Base-by-base conservation (phyloP, 345 rosid species). In the Citrus australasica region DNA sequence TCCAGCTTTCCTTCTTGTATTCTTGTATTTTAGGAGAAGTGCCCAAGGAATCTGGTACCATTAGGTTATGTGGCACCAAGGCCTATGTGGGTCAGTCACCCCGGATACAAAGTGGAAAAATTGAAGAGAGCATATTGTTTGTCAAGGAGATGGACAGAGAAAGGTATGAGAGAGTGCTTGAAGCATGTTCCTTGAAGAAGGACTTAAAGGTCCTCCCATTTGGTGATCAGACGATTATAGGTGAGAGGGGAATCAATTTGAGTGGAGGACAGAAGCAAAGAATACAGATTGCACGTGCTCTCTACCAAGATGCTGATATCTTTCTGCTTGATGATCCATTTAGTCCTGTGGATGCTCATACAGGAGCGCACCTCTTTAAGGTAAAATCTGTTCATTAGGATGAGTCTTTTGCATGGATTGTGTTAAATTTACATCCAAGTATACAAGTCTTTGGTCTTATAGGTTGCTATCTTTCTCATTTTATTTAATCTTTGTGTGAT, bases 241-340 rank as follows among this genome's bases (percentile, higher is more conserved):
- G 97, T 5, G 92, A 94, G 81, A 87, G 94, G 42, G 98, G 98
- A 24, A 85, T 92, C 59, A 94, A 90, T 78, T 65, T 94, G 83
- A 94, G 97, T 19, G 97, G 97, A 33, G 95, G 98, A 64, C 98
- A 94, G 83, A 92, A 91, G 86, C 97, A 91, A 73, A 83, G 97
- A 33, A 80, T 94, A 75, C 96, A 94, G 53, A 83, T 94, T 17
- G 97, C 97, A 3, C 92, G 96, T 2, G 94, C 98, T 2, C 73
- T 91, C 25, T 92, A 91, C 75, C 87, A 86, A 10, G 82, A 89
- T 69, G 89, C 96, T 0, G 93, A 91, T 81, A 86, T 91, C 9
- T 92, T 89, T 82, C 83, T 94, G 17, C 85, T 94, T 13, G 97
- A 94, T 79, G 98, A 94, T 74, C 96, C 97, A 60, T 94, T 94